Percentiles rank a stretch among this genome's conserved stretches.
phyloP scores from a whole-genome alignment of 495 filamentous ascomycete species.

The Lasiosphaeriaceae sp. region DNA sequence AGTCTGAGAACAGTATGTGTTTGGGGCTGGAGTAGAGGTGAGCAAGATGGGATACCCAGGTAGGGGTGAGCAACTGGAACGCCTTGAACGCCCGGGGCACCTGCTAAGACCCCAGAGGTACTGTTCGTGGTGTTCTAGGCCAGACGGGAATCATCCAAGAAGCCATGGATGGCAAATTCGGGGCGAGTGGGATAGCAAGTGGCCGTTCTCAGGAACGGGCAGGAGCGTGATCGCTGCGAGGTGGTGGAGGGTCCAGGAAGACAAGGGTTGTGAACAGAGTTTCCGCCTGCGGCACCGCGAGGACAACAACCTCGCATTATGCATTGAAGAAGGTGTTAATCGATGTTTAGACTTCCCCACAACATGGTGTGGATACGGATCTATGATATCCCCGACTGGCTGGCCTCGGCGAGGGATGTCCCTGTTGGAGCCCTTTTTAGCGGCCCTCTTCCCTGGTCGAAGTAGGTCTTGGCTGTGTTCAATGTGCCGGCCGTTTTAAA shows the following conservation, averaged over 20 bases:
- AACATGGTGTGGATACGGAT: slow-evolving; percentile 12
- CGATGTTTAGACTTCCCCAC: slow-evolving; percentile 27
- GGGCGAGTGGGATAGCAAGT: slow-evolving; percentile 4
- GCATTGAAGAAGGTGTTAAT: slow-evolving; percentile 32
- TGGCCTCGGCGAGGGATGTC: slow-evolving; percentile 8
- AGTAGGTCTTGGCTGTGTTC: slow-evolving; percentile 15
- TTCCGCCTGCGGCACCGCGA: slow-evolving; percentile 15
- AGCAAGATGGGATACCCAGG: slow-evolving; percentile 32
- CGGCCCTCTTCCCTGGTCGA: slow-evolving; percentile 9
- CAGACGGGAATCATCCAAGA: slow-evolving; percentile 9
- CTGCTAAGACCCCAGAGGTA: slow-evolving; percentile 1
- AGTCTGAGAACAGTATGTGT: slow-evolving; percentile 30
- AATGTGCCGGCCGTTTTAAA: slow-evolving; percentile 29
- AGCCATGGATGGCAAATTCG: slow-evolving; percentile 14
- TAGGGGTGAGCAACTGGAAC: slow-evolving; percentile 6
- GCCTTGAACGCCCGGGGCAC: slow-evolving; percentile 10
- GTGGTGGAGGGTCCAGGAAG: slow-evolving; percentile 5
- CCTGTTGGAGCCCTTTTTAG: slow-evolving; percentile 12
- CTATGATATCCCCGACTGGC: slow-evolving; percentile 22
- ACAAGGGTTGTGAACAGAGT: slow-evolving; percentile 16
- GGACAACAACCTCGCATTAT: slow-evolving; percentile 23
- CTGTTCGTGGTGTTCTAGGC: slow-evolving; percentile 1
- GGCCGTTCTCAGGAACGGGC: slow-evolving; percentile 16
- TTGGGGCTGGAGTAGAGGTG: slow-evolving; percentile 23
- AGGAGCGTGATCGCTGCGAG: slow-evolving; percentile 19